phyloP scores from a whole-genome alignment of 140 eudicot genomes.

The Flaveria floridana region DNA sequence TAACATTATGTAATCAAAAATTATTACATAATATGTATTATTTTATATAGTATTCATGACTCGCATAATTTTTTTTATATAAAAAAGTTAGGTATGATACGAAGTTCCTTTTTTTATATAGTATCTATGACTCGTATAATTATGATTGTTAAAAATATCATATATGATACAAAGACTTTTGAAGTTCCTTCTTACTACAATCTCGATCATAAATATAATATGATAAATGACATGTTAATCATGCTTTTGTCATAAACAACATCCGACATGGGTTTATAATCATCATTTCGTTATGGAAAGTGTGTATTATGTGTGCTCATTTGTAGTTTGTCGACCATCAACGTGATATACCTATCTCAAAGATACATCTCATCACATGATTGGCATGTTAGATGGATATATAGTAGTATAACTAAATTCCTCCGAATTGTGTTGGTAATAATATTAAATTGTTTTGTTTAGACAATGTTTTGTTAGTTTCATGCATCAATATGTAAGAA shows the following conservation, averaged over 20 bases:
- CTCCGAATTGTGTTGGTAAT: background rate
- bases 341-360: constrained; percentile 28
- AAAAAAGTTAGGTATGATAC: too few relatives aligned
- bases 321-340: constrained; percentile 30
- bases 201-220: background rate
- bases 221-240: background rate
- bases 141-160: too few relatives aligned
- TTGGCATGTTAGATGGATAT: constrained; percentile 25
- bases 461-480: too few relatives aligned
- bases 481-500: too few relatives aligned
- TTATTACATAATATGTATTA: too few relatives aligned
- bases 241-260: constrained; percentile 23
- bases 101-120: too few relatives aligned
- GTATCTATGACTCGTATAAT: too few relatives aligned
- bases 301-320: constrained; percentile 23
- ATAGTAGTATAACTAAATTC: constrained; percentile 14
- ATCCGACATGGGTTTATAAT: constrained; percentile 1
- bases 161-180: background rate
- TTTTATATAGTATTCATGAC: too few relatives aligned
- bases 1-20: too few relatives aligned
- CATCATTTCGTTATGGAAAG: constrained; percentile 5
- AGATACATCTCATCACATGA: constrained; percentile 25
- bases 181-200: background rate
- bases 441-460: background rate
- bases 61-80: too few relatives aligned